Base-by-base conservation (phyloP, 2,329 filamentous ascomycete genomes). In the Talaromyces sp. region DNA sequence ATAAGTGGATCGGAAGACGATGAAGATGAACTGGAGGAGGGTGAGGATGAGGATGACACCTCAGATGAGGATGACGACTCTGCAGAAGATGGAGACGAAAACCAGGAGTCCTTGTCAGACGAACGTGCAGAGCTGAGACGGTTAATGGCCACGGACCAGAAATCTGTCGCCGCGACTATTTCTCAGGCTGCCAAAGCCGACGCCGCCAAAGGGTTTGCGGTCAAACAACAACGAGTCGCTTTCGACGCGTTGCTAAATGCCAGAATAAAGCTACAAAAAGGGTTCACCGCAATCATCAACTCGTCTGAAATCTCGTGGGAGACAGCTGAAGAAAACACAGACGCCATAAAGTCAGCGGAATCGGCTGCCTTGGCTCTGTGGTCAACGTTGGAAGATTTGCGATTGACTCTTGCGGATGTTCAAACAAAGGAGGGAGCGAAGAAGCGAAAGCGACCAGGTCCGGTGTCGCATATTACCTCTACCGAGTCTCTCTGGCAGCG, bases 191-290 rank as follows among this genome's bases (percentile, higher is more conserved):
- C 88, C 61, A 88, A 89, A 73, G 87, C 87, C 62, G 95, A 98
- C 74, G 87, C 90, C 4, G 87, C 89, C 49, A 98, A 98, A 78
- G 95, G 95, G 13, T 80, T 86, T 63, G 94, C 94, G 0, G 91
- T 99, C 43, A 94, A 93, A 71, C 83, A 88, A 65, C 95, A 99
- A 79, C 88, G 93, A 61, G 89, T 89, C 67, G 87, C 89, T 0
- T 99, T 97, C 73, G 94, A 98, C 70, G 87, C 91, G 0, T 86
- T 98, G 0, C 85, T 99, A 37, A 96, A 97, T 78, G 86, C 93
- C 15, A 89, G 95, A 22, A 97, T 99, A 73, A 91, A 94, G 67
- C 81, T 99, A 19, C 96, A 99, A 77, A 98, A 97, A 77, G 92
- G 91, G 1, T 80, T 99, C 15, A 86, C 95, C 17, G 89, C 91